Evolutionary conservation across 331 rosid genomes (phyloP).

Genomic region (Pyrus hybrid): DNA sequence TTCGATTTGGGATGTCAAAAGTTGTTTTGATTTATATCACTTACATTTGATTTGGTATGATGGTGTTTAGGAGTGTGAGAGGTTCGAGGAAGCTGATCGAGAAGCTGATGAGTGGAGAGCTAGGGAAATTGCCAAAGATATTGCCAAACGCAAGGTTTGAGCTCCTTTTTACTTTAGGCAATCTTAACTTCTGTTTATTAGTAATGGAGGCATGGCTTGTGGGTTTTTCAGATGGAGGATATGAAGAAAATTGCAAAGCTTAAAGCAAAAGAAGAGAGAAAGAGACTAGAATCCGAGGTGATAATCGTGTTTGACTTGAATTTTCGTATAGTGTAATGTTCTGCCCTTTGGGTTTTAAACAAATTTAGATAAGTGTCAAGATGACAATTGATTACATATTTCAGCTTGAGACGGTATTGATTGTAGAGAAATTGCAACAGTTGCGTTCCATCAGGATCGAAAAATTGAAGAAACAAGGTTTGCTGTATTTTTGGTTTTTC

Average conservation of each 20-base stretch:
- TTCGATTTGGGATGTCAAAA: not conserved
- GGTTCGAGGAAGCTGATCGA: conserved; percentile 49
- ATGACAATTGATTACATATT: conserved; percentile 8
- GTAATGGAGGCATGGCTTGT: not conserved
- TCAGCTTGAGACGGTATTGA: conserved; percentile 70
- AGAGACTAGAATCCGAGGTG: conserved; percentile 74
- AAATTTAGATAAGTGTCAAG: not conserved
- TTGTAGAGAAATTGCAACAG: conserved; percentile 83
- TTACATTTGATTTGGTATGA: not conserved
- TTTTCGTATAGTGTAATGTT: not conserved
- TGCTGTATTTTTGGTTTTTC: conserved; percentile 11
- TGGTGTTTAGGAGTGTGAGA: conserved; percentile 41
- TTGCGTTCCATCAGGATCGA: conserved; percentile 72
- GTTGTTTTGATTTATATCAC: not conserved
- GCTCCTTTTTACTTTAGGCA: too few relatives aligned
- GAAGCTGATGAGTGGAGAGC: conserved; percentile 95
- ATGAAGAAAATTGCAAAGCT: conserved; percentile 79
- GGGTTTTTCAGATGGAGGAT: conserved; percentile 57
- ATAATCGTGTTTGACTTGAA: not conserved
- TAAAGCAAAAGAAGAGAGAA: conserved; percentile 86
- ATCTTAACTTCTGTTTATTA: not conserved
- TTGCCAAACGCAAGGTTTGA: conserved; percentile 59
- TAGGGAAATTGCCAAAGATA: conserved; percentile 75
- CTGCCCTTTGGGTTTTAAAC: not conserved
- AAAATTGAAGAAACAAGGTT: conserved; percentile 80